Evolutionary conservation across 352 stramenopile species (phyloP), one percentile per base, ranked within the genome.

Genomic region (Globisporangium middletonii): DNA sequence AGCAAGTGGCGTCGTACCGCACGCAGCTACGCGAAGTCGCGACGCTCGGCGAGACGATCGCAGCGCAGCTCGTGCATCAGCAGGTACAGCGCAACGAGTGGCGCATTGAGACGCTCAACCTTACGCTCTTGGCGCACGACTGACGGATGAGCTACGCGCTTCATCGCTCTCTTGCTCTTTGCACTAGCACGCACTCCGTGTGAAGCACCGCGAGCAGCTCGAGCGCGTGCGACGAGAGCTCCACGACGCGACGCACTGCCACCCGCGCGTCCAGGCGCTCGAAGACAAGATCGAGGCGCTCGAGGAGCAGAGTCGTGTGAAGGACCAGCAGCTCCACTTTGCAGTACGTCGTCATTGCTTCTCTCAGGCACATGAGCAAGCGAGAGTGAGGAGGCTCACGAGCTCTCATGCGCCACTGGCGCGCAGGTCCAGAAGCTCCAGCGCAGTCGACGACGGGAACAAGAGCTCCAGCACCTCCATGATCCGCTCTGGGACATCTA

Each of bases 401-500:
- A 3, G 45, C 30, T 12, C 53, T 2, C 3, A 13, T 45, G 35
- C 53, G 23, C 18, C 7, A 43, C 46, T 12, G 15, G 41, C 19
- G 13, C 30, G 11, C 62, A 88, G 78, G 69, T 84, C 27, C 73
- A 88, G 62, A 89, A 91, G 57, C 74, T 90, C 16, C 77, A 88
- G 50, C 82, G 75, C 35, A 91, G 79, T 66, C 71, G 82, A 16
- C 72, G 83, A 55, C 69, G 82, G 28, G 79, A 90, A 56, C 81
- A 82, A 18, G 76, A 85, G 47, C 68, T 91, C 53, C 77, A 86
- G 53, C 64, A 65, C 48, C 68, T 85, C 62, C 73, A 83, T 42
- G 77, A 90, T 67, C 79, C 79, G 47, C 70, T 93, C 15, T 92
- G 80, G 79, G 77, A 86, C 67, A 67, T 63, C 27, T 70, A 54